Evolutionary conservation across 768 basidiomycete genomes (phyloP).

Genomic region (Boletus subparvulus): DNA sequence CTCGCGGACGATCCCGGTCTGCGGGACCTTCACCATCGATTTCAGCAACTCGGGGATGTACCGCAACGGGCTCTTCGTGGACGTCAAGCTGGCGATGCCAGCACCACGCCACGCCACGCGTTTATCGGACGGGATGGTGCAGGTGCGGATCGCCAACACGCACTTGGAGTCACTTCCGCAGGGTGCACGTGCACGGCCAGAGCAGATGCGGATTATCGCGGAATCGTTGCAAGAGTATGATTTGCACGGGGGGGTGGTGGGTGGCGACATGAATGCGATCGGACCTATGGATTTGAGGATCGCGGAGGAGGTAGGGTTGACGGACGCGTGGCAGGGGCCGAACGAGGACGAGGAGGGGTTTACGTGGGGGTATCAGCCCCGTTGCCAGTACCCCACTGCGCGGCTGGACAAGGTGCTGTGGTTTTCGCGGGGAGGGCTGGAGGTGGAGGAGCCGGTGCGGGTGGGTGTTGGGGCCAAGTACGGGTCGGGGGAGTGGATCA

Average conservation of each 20-base stretch:
- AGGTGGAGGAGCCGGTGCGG: slow-evolving; percentile 50
- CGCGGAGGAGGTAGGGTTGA: slow-evolving; percentile 46
- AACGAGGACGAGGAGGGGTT: slow-evolving; percentile 45
- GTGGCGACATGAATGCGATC: slow-evolving; percentile 76
- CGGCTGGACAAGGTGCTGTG: slow-evolving; percentile 71
- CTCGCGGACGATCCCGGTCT: slow-evolving; percentile 52
- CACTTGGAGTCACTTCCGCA: slow-evolving; percentile 65
- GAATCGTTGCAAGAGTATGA: slow-evolving; percentile 46
- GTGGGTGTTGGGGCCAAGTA: slow-evolving; percentile 58
- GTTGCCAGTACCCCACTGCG: slow-evolving; percentile 43
- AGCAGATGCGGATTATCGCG: slow-evolving; percentile 55
- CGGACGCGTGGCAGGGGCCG: slow-evolving; percentile 57
- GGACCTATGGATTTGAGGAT: slow-evolving; percentile 43
- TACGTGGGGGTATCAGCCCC: slow-evolving; percentile 74
- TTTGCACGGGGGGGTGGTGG: slow-evolving; percentile 59
- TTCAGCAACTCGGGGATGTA: slow-evolving; percentile 51
- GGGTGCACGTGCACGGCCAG: slow-evolving; percentile 45
- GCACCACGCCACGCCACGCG: slow-evolving; percentile 31
- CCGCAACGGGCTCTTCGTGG: slow-evolving; percentile 58
- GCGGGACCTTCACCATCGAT: slow-evolving; percentile 47
- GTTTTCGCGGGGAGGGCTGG: slow-evolving; percentile 46
- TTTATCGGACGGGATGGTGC: slow-evolving; percentile 38
- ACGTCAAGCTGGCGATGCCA: slow-evolving; percentile 47
- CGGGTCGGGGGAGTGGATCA: slow-evolving; percentile 47
- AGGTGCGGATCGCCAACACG: slow-evolving; percentile 67